Evolutionary conservation across 345 rosid genomes (phyloP), one percentile per base, ranked within the genome.

Genomic region (Rhodomyrtus tomentosa): DNA sequence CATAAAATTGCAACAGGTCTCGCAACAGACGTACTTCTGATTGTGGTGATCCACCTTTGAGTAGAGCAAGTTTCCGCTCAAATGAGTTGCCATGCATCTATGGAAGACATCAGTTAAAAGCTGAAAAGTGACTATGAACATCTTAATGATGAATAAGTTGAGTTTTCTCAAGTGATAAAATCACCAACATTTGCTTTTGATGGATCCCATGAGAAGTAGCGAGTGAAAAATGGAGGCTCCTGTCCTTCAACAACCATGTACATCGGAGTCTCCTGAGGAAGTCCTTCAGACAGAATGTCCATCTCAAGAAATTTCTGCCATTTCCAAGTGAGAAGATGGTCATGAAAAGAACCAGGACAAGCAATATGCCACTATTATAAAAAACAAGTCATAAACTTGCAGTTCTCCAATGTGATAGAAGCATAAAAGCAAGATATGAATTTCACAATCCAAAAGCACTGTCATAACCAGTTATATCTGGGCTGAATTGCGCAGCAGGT

Each of bases 1-100:
- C 79, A 32, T 36, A 36, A 36, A 68, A 40, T 68, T 68, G 79
- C 79, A 68, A 68, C 79, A 68, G 79, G 74, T 76, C 25, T 38
- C 5, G 27, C 81, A 24, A 85, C 62, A 83, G 55, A 87, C 94
- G 87, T 90, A 91, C 98, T 68, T 90, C 92, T 50, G 85, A 83
- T 84, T 40, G 83, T 86, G 89, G 84, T 50, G 86, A 85, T 83
- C 89, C 90, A 84, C 93, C 96, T 87, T 93, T 94, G 82, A 95
- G 84, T 84, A 90, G 84, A 81, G 98, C 92, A 62, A 96, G 98
- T 91, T 93, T 96, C 90, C 96, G 87, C 88, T 96, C 95, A 90
- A 93, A 96, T 52, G 99, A 96, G 91, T 96, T 96, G 50, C 99
- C 98, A 81, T 86, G 94, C 95, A 93, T 89, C 98, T 94, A 52